phyloP scores from a whole-genome alignment of 148 eudicot species.

The Vaccinium corymbosum region DNA sequence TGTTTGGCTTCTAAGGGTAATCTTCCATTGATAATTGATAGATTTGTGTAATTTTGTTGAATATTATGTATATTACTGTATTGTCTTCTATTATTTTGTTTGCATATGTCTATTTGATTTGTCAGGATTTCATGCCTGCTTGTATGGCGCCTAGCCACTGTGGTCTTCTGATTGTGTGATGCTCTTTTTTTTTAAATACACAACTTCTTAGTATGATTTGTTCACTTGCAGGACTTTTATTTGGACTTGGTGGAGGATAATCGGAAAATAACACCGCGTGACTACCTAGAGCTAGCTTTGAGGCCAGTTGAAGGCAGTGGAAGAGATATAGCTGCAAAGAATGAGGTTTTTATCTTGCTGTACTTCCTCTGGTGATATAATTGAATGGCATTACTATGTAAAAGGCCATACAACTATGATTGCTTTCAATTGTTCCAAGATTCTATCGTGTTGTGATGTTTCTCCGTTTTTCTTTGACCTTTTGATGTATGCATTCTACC shows the following conservation, averaged over 20 bases:
- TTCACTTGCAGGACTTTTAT: conserved; percentile 73
- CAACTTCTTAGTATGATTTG: not conserved
- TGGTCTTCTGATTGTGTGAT: not conserved
- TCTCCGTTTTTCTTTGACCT: not conserved
- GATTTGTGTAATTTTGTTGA: conserved; percentile 10
- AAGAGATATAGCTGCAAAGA: conserved; percentile 76
- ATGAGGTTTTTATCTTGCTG: conserved; percentile 58
- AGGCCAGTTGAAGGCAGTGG: conserved; percentile 70
- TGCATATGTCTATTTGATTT: not conserved
- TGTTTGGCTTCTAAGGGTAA: conserved; percentile 91
- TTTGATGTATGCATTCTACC: conserved; percentile 4
- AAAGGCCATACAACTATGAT: not conserved
- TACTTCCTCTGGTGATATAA: not conserved
- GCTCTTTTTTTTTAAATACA: not conserved
- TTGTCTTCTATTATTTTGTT: not conserved
- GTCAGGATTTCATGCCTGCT: conserved; percentile 5
- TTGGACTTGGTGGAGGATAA: conserved; percentile 87
- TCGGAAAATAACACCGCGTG: conserved; percentile 88
- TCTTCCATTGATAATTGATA: not conserved
- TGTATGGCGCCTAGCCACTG: not conserved
- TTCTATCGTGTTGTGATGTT: not conserved
- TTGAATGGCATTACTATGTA: not conserved
- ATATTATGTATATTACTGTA: not conserved
- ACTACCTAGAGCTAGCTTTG: conserved; percentile 90
- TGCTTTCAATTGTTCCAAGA: not conserved